Evolutionary conservation across 2,329 filamentous ascomycete genomes (phyloP), one percentile per base, ranked within the genome.

Genomic region (Alternaria conjuncta): DNA sequence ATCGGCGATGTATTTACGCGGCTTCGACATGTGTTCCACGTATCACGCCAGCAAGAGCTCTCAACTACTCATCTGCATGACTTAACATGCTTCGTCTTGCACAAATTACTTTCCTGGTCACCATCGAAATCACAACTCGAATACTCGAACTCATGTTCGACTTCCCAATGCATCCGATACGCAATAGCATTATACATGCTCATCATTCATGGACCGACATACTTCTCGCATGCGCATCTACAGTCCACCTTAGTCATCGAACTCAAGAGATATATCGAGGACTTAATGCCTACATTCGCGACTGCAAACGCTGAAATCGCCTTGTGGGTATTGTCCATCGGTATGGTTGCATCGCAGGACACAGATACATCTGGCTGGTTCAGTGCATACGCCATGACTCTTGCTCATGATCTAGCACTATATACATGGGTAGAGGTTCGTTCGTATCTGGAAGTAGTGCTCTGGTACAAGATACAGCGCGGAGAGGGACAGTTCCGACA

Each of bases 1-100:
- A 76, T 84, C 20, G 61, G 55, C 5, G 79, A 82, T 26, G 75
- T 83, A 2, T 75, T 86, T n/a, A 49, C 64, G 18, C 83, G 83
- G n/a, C 78, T 87, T 2, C 81, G 79, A 12, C 73, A 67, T 9
- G 71, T 86, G 5, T 84, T 87, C 53, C 77, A 81, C 2, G 72
- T 75, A 5, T 71, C 79, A 0, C 63, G 73, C 12, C 59, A 59
- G 0, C 68, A 69, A 0, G n/a, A 21, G 15, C 62, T 85, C 0
- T 65, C 82, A 2, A 76, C 76, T 0, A 84, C 83, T 0, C 78
- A 81, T 49, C 80, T 88, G 1, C 86, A 88, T 61, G 86, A 88
- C 58, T 76, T 88, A 1, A 84, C 85, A 6, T 86, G 84, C 55
- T 88, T 86, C 65, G 82, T 85, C 21, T 74, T 88, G 1, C 86